Base-by-base conservation (phyloP, 306 rosid species). In the Sesbania bispinosa region DNA sequence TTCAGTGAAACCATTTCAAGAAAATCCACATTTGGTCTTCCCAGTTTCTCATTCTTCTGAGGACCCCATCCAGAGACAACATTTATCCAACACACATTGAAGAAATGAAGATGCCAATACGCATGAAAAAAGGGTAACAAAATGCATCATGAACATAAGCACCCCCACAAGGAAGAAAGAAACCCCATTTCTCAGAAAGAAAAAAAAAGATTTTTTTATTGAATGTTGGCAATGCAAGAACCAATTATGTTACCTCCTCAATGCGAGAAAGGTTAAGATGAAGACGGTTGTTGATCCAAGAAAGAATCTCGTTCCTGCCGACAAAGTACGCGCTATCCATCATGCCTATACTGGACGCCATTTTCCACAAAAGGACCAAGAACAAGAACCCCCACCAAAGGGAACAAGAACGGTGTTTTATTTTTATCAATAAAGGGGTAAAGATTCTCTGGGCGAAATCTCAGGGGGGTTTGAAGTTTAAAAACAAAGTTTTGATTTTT, bases 301-400 rank as follows among this genome's bases (percentile, higher is more conserved):
- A 86, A 68, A 94, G 83, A 81, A 94, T 91, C 85, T 91, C 99
- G 73, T 94, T 94, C 82, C 99, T 86, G 59, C 99, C 99, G 54
- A 94, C 99, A 82, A 94, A 94, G 71, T 94, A 94, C 7, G 89
- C 99, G 55, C 96, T 88, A 81, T 94, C 99, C 99, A 94, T 94
- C 69, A 89, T 91, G 23, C 99, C 99, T 21, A 94, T 94, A 74
- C 81, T 90, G 10, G 97, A 65, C 80, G 97, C 96, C 99, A 94
- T 93, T 80, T 77, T 46, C 27, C 42, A 20, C 8, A 43, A 6
- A 10, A 50, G 0, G 13, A 10, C 18, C 9, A 48, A 21, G 60
- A 21, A 30, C 35, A 74, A 62, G 45, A 66, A 29, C 67, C 71
- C 75, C 48, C 26, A 74, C 39, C 11, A 19, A 42, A 42, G 24